Evolutionary conservation across 768 basidiomycete genomes (phyloP).

Genomic region (Jaapia argillacea): DNA sequence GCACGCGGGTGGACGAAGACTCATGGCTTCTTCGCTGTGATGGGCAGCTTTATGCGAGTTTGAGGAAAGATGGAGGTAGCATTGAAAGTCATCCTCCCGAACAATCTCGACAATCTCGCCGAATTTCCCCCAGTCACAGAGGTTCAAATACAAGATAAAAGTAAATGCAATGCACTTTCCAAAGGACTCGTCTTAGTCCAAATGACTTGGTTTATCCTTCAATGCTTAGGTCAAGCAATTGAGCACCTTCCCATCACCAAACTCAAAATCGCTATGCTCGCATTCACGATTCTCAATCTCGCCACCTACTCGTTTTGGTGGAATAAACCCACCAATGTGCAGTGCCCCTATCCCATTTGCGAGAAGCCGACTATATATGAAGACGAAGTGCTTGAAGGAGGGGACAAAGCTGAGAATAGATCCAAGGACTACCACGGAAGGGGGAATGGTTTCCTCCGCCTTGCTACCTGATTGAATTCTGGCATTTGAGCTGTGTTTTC

Average conservation of each 20-base stretch:
- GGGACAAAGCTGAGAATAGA: too few relatives aligned
- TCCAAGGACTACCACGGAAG: too few relatives aligned
- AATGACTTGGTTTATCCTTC: slow-evolving; percentile 21
- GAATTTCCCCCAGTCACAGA: not conserved
- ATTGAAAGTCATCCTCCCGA: too few relatives aligned
- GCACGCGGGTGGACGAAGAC: slow-evolving; percentile 2
- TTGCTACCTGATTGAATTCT: too few relatives aligned
- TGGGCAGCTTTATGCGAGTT: slow-evolving; percentile 1
- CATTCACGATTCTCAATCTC: slow-evolving; percentile 7
- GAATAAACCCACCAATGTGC: slow-evolving; percentile 1
- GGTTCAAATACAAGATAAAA: slow-evolving; percentile 3
- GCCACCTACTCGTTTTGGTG: slow-evolving; percentile 5
- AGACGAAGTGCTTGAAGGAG: too few relatives aligned
- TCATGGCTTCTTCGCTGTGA: slow-evolving; percentile 2
- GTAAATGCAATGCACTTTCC: not conserved
- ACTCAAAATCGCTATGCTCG: slow-evolving; percentile 22
- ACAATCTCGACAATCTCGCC: too few relatives aligned
- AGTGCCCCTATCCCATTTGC: too few relatives aligned
- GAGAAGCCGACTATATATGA: too few relatives aligned
- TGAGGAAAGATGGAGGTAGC: too few relatives aligned
- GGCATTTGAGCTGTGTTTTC: too few relatives aligned
- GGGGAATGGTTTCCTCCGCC: too few relatives aligned
- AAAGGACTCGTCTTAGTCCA: slow-evolving; percentile 12
- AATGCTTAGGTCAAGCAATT: slow-evolving; percentile 15
- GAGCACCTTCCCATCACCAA: slow-evolving; percentile 16